Percentiles rank a stretch among this genome's conserved stretches.
Evolutionary conservation across 2,329 filamentous ascomycete species (phyloP).

Genomic region (Nothomitra cinnamomea): DNA sequence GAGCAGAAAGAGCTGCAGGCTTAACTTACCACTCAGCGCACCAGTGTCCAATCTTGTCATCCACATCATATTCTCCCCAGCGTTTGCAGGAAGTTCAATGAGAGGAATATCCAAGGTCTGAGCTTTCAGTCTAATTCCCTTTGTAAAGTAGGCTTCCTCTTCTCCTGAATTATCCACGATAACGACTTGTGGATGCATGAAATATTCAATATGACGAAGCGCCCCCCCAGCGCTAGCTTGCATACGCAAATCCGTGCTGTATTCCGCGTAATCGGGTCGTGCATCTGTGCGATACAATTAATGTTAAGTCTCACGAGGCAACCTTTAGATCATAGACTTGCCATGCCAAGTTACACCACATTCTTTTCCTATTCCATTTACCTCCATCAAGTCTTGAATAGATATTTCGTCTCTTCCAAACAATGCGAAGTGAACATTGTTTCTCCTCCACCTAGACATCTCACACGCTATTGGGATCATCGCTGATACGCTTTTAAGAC

Average conservation of each 20-base stretch:
- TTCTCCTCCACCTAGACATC: conserved; percentile 55
- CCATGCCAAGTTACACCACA: conserved; percentile 52
- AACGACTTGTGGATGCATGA: conserved; percentile 60
- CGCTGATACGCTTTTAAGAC: conserved; percentile 51
- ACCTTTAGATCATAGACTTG: conserved; percentile 11
- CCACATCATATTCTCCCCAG: conserved; percentile 53
- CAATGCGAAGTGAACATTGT: conserved; percentile 65
- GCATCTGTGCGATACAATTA: conserved; percentile 38
- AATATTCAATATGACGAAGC: conserved; percentile 52
- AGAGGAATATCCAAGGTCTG: conserved; percentile 38
- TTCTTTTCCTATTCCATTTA: conserved; percentile 59
- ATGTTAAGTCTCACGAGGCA: neutral
- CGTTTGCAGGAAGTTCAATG: conserved; percentile 54
- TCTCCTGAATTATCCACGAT: conserved; percentile 49
- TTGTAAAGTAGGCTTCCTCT: conserved; percentile 54
- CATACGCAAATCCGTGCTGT: conserved; percentile 55
- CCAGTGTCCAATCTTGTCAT: conserved; percentile 58
- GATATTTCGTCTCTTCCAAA: conserved; percentile 56
- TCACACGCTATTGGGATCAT: conserved; percentile 72
- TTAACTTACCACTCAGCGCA: conserved; percentile 43
- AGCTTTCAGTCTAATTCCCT: conserved; percentile 39
- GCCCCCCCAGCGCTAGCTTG: conserved; percentile 45
- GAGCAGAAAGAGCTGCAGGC: conserved; percentile 9
- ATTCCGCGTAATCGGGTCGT: conserved; percentile 52
- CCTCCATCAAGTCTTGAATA: conserved; percentile 48